phyloP scores from a whole-genome alignment of 2,329 filamentous ascomycete species.

The Ceratocystis eucalypticola region DNA sequence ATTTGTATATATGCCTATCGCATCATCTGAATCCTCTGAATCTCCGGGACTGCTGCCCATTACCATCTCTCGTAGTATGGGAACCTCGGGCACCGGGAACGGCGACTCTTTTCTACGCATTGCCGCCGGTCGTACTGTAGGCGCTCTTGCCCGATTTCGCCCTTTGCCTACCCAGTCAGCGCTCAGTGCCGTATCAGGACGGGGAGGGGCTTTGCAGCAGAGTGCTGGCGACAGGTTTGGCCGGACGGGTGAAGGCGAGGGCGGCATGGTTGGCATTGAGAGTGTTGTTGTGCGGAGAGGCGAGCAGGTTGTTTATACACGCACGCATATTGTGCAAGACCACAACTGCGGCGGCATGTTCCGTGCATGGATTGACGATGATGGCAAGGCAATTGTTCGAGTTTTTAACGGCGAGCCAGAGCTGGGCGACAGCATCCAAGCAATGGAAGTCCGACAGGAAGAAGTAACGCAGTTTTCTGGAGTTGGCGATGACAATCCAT shows the following conservation, averaged over 20 bases:
- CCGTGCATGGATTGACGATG: constrained; percentile 57
- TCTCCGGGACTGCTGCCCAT: constrained; percentile 24
- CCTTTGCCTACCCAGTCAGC: constrained; percentile 41
- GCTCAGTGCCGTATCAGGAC: constrained; percentile 52
- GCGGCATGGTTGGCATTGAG: constrained; percentile 76
- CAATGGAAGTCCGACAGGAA: constrained; percentile 10
- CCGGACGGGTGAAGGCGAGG: constrained; percentile 60
- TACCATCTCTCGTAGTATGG: constrained; percentile 32
- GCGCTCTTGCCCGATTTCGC: constrained; percentile 56
- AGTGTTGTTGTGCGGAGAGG: constrained; percentile 35
- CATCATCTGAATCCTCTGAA: not conserved
- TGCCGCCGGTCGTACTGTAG: constrained; percentile 56
- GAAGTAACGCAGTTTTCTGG: constrained; percentile 9
- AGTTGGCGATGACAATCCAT: constrained; percentile 9
- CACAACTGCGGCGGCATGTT: constrained; percentile 87
- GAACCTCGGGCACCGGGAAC: constrained; percentile 69
- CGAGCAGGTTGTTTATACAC: constrained; percentile 31
- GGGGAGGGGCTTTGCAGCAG: constrained; percentile 56
- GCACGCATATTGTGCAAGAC: constrained; percentile 52
- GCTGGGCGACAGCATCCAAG: constrained; percentile 5
- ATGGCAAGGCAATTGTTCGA: constrained; percentile 43
- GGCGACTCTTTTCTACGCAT: constrained; percentile 74
- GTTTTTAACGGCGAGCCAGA: constrained; percentile 27
- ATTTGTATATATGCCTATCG: constrained; percentile 29
- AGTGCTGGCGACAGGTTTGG: constrained; percentile 64